phyloP scores from a whole-genome alignment of 768 basidiomycete genomes.

The Boletellus ananiceps region DNA sequence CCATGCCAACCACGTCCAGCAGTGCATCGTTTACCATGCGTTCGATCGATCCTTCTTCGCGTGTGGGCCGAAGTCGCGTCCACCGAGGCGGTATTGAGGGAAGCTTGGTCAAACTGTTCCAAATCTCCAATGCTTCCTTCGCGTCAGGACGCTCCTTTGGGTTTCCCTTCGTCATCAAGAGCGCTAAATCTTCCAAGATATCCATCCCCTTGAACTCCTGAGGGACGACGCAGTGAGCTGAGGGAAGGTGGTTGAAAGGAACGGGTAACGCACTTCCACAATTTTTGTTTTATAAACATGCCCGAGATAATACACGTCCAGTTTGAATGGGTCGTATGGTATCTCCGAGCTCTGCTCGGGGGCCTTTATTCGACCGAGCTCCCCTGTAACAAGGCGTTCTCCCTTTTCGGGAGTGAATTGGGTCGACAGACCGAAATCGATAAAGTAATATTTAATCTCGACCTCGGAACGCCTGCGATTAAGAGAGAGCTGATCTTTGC shows the following conservation, averaged over 20 bases:
- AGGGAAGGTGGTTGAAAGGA: too few relatives aligned
- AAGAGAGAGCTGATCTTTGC: slow-evolving; percentile 7
- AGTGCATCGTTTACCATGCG: slow-evolving; percentile 13
- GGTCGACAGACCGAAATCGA: slow-evolving; percentile 35
- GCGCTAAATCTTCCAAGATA: background rate
- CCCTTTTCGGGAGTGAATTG: slow-evolving; percentile 15
- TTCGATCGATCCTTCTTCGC: slow-evolving; percentile 9
- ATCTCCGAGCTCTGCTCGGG: slow-evolving; percentile 19
- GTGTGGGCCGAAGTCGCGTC: slow-evolving; percentile 7
- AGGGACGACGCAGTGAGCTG: background rate
- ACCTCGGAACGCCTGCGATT: slow-evolving; percentile 21
- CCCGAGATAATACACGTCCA: slow-evolving; percentile 28
- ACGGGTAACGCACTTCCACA: slow-evolving; percentile 2
- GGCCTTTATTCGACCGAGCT: slow-evolving; percentile 11
- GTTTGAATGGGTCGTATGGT: slow-evolving; percentile 30
- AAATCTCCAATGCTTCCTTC: background rate
- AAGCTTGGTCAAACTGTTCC: slow-evolving; percentile 5
- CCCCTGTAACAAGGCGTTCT: background rate
- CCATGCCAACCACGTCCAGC: slow-evolving; percentile 11
- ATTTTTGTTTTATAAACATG: slow-evolving; percentile 19
- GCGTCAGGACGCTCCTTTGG: slow-evolving; percentile 5
- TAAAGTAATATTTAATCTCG: slow-evolving; percentile 31
- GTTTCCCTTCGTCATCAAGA: slow-evolving; percentile 4
- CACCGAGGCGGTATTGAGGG: slow-evolving; percentile 6
- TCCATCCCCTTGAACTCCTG: slow-evolving; percentile 8